Conservation (phyloP, 805 yeast species). For the Zygosaccharomyces rouxii region DNA sequence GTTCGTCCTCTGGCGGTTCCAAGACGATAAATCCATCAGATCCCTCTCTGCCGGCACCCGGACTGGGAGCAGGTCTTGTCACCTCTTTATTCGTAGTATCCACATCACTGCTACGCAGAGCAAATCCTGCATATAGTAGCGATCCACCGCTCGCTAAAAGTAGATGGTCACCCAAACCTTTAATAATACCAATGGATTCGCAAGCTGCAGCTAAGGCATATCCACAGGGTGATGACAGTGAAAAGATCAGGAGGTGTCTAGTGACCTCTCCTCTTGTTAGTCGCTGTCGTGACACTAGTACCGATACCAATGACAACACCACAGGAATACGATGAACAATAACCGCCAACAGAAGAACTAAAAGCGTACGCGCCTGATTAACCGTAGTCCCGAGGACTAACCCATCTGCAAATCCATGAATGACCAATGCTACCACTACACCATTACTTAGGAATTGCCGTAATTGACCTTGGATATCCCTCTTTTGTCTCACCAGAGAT, state of each 20-base stretch:
- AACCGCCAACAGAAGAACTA: constrained; percentile 51
- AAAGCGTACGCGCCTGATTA: constrained; percentile 35
- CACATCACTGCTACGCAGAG: neutral
- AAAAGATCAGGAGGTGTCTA: constrained; percentile 43
- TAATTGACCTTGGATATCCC: constrained; percentile 21
- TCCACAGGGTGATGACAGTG: constrained; percentile 35
- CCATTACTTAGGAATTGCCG: constrained; percentile 41
- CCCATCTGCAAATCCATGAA: constrained; percentile 63
- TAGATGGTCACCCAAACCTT: constrained; percentile 31
- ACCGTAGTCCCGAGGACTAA: constrained; percentile 56
- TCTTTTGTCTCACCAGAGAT: constrained; percentile 22
- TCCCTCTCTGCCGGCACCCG: constrained; percentile 2
- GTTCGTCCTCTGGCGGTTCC: constrained; percentile 1
- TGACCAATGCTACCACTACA: constrained; percentile 51
- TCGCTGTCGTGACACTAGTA: constrained; percentile 42
- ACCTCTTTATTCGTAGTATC: neutral
- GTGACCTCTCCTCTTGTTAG: constrained; percentile 37
- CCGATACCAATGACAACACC: constrained; percentile 51
- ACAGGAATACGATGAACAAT: constrained; percentile 64
- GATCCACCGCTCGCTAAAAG: constrained; percentile 36
- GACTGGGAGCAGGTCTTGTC: constrained; percentile 1
- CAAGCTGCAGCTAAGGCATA: constrained; percentile 25
- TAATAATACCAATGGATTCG: neutral
- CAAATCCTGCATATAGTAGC: constrained; percentile 32
- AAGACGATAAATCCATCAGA: constrained; percentile 1